Percentiles rank a stretch among this genome's conserved stretches.
These are phyloP conservation scores for Heteromeles arbutifolia DNA, from an alignment of 306 rosid genomes.

Conservation along the genomic window DNA sequence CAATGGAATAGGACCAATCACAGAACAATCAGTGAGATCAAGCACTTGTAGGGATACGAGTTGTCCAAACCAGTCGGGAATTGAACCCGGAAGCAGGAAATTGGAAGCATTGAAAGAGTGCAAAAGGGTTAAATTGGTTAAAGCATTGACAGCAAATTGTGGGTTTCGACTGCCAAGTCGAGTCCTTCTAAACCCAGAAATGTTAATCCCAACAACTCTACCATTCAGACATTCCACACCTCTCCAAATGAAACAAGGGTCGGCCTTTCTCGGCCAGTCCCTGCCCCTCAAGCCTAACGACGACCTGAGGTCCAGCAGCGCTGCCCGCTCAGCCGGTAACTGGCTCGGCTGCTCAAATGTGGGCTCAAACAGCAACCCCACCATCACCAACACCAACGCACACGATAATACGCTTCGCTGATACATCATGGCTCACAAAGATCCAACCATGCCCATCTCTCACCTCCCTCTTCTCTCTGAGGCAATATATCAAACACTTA, in stretches of 20 bases:
- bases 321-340: conserved; percentile 38
- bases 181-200: conserved; percentile 79
- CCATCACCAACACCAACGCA: conserved; percentile 22
- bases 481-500: background rate
- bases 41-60: conserved; percentile 44
- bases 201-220: conserved; percentile 64
- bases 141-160: conserved; percentile 56
- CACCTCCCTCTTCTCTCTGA: conserved; percentile 6
- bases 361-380: conserved; percentile 40
- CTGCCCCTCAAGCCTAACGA: conserved; percentile 73
- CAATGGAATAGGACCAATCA: conserved; percentile 53
- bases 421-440: conserved; percentile 51
- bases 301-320: conserved; percentile 64
- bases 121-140: conserved; percentile 66
- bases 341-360: conserved; percentile 59
- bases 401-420: conserved; percentile 28
- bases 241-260: conserved; percentile 70
- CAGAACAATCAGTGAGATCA: conserved; percentile 80
- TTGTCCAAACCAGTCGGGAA: conserved; percentile 75
- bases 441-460: conserved; percentile 39
- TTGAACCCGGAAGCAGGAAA: conserved; percentile 60
- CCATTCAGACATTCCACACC: conserved; percentile 70
- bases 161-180: conserved; percentile 65
- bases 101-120: conserved; percentile 73
- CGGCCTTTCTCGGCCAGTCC: conserved; percentile 80